Base-by-base conservation (phyloP, 345 rosid species). In the Populus nigra region DNA sequence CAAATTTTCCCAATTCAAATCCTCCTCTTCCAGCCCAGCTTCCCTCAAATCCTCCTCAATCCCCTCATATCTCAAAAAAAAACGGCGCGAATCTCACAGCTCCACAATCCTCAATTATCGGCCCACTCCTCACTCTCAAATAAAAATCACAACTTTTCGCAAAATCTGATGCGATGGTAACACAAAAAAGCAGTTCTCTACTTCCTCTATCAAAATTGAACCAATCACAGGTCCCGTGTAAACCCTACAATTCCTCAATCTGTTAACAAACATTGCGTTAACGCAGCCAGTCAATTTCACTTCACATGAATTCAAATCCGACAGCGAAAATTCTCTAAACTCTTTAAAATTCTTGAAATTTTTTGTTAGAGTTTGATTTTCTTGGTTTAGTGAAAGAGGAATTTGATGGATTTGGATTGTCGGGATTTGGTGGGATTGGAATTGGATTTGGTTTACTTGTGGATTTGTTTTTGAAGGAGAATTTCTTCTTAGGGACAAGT, bases 91-190 rank as follows among this genome's bases (percentile, higher is more conserved):
- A 93, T 43, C 93, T 88, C 53, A 89, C 88, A 18, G 83, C 89
- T 2, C 75, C 70, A 70, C 95, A 84, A 69, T 94, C 97, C 87
- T 93, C 98, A n/a, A 91, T 81, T 53, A 94, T 91, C 4, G 97
- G 99, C 81, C 94, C 85, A 68, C 98, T 95, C 84, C 97, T 90
- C 72, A 88, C 94, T 77, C 97, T 87, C 81, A 93, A 43, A 84
- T 91, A 93, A 77, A 95, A 95, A 83, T 90, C 93, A 76, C 91
- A 80, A 31, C 68, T 79, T 63, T 62, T 90, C 0, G 91, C 96
- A 47, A 72, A 73, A 93, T 92, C 89, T 93, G 97, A 88, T 93
- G 99, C 17, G 99, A 90, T 3, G 96, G 94, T 81, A 92, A 70
- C 27, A 89, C 88, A 41, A 93, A 84, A 22, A 86, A 77, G 76